Percentiles rank a stretch among this genome's conserved stretches.
These are phyloP conservation scores for Diaporthe citriasiana DNA, from an alignment of 2,329 filamentous ascomycete species.

Conservation along the genomic window DNA sequence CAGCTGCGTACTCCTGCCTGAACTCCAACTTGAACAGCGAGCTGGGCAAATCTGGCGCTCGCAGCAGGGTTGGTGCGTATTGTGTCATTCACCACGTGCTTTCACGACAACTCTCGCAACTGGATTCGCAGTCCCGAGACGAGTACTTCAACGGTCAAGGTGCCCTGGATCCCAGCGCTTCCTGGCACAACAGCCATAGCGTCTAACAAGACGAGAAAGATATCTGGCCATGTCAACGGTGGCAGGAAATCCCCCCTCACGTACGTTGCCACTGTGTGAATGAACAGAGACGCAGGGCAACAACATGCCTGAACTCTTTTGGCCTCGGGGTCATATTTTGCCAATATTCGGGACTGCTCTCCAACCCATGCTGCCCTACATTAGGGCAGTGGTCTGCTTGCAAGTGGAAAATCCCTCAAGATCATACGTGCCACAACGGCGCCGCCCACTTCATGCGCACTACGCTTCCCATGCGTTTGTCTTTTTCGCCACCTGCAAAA, in stretches of 20 bases:
- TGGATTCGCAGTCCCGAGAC: not conserved
- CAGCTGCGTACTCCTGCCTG: conserved; percentile 73
- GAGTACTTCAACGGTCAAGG: not conserved
- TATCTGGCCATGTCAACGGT: no score
- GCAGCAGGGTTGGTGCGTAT: conserved; percentile 70
- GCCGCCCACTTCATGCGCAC: conserved; percentile 7
- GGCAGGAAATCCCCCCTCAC: not conserved
- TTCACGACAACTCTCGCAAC: not conserved
- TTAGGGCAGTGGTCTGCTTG: conserved; percentile 68
- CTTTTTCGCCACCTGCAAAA: conserved; percentile 11
- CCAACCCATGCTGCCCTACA: conserved; percentile 23
- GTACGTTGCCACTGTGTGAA: not conserved
- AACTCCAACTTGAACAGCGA: conserved; percentile 77
- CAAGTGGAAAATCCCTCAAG: conserved; percentile 17
- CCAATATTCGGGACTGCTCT: no score
- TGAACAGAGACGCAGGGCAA: not conserved
- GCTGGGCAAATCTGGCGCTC: conserved; percentile 74
- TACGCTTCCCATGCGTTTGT: conserved; percentile 5
- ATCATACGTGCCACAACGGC: conserved; percentile 1
- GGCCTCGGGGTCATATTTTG: not conserved
- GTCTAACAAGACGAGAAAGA: not conserved
- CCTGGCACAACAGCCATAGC: conserved; percentile 17
- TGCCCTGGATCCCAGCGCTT: not conserved
- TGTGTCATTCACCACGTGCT: not conserved
- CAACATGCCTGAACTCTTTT: not conserved